Evolutionary conservation across 257 asterid species (phyloP), one percentile per base, ranked within the genome.

Genomic region (Ilex aquifolium): DNA sequence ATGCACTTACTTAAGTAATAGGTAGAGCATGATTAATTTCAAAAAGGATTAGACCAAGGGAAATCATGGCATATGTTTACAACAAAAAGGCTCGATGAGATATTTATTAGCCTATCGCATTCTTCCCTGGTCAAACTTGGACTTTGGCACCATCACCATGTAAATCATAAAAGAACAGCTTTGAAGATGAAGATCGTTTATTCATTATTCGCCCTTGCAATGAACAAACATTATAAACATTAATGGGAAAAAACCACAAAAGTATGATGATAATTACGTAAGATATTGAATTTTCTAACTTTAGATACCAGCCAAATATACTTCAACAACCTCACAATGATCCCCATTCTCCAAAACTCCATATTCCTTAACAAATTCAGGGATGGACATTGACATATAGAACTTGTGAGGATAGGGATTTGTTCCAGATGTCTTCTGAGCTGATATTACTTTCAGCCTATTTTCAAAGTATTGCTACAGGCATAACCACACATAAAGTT

Each of bases 131-230:
- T n/a, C n/a, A n/a, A 57, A 86, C 81, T 77, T 91, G 98, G 60
- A 91, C 91, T 73, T 91, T 91, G 70, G 88, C 86, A 70, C 94
- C 94, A 46, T 78, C 80, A 1, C 91, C 94, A 54, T 91, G 95
- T 51, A 91, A 70, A 70, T 88, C 96, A 59, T 91, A 91, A 80
- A 91, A 91, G 73, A 88, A 78, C 7, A 91, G 80, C 80, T 91
- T 91, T 10, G 85, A 52, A 3, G 90, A 79, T n/a, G 96, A 82
- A 1, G 94, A 66, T 3, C 96, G 67, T 65, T 88, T 88, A 81
- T 58, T 88, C 95, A 91, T 88, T 30, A 91, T 71, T 61, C 98
- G 87, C 5, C 96, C 98, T 88, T 48, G 27, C 61, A 64, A 57
- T 44, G 17, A 40, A 65, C 9, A 65, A 21, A 55, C 6, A 44